phyloP scores from a whole-genome alignment of 73 alveolate genomes.

The Paramecium caudatum region DNA sequence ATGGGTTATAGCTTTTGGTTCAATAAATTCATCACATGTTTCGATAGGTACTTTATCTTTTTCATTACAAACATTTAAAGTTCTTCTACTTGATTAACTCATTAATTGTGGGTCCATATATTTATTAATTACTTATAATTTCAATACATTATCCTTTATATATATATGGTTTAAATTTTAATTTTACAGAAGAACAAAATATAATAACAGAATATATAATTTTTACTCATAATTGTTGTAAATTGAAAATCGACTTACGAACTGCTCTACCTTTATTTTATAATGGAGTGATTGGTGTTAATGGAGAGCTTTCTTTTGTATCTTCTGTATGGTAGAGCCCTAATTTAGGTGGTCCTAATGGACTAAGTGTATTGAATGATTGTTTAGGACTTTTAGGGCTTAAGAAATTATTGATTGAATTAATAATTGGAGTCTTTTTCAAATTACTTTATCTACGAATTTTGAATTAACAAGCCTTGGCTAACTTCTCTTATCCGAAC shows the following conservation, averaged over 20 bases:
- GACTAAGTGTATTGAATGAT: slow-evolving; percentile 32
- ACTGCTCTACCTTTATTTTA: slow-evolving; percentile 11
- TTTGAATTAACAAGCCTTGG: slow-evolving; percentile 44
- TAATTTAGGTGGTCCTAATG: neutral
- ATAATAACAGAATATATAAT: neutral
- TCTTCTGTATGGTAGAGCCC: slow-evolving; percentile 25
- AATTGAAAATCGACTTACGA: slow-evolving; percentile 44
- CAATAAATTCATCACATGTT: too few relatives aligned
- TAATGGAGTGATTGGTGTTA: slow-evolving; percentile 17
- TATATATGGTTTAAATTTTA: too few relatives aligned
- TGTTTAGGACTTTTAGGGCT: slow-evolving; percentile 17
- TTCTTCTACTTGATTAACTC: too few relatives aligned
- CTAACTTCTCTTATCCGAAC: slow-evolving; percentile 31
- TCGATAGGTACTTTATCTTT: too few relatives aligned
- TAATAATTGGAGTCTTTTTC: neutral
- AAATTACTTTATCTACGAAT: slow-evolving; percentile 38
- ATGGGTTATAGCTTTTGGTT: too few relatives aligned
- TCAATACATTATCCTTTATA: too few relatives aligned
- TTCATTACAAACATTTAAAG: too few relatives aligned
- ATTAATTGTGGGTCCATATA: too few relatives aligned
- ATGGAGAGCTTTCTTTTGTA: neutral
- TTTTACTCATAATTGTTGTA: slow-evolving; percentile 16
- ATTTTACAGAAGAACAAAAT: too few relatives aligned
- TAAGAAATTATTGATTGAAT: neutral
- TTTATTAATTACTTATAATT: too few relatives aligned